phyloP scores from a whole-genome alignment of 345 rosid genomes.

The Lenwebbia sp. region DNA sequence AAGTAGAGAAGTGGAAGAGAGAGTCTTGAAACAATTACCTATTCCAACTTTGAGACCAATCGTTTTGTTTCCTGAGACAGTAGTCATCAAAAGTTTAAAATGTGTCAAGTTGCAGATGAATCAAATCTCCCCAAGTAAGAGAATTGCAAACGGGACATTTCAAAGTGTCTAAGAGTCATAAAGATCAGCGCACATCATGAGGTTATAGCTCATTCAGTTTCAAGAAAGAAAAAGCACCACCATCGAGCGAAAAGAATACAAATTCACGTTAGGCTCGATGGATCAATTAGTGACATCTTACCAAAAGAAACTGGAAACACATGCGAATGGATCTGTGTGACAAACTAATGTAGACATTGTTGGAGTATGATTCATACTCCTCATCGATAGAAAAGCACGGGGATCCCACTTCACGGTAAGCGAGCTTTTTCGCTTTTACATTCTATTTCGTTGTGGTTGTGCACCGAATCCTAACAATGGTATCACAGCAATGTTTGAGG shows the following conservation, averaged over 20 bases:
- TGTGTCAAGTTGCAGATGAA: too few species aligned
- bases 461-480: too few species aligned
- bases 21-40: not conserved
- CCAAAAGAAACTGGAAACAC: not conserved
- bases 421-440: too few species aligned
- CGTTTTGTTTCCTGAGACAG: rapidly evolving
- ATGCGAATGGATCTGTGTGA: not conserved
- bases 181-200: not conserved
- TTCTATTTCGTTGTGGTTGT: too few species aligned
- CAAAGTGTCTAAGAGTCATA: not conserved
- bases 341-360: too few species aligned
- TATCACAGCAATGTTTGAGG: too few species aligned
- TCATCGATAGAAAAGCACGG: too few species aligned
- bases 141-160: not conserved
- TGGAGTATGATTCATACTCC: too few species aligned
- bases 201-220: not conserved
- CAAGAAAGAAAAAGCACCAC: not conserved
- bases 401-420: too few species aligned
- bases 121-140: too few species aligned
- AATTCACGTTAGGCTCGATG: not conserved
- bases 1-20: not conserved
- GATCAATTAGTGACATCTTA: not conserved
- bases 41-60: not conserved
- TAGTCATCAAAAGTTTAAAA: not conserved
- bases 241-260: not conserved